A percentile compares a stretch with the other conserved stretches of the same genome.
Evolutionary conservation across 75 land plant species (phyloP).

Genomic region (Chamaecyparis obtusa): DNA sequence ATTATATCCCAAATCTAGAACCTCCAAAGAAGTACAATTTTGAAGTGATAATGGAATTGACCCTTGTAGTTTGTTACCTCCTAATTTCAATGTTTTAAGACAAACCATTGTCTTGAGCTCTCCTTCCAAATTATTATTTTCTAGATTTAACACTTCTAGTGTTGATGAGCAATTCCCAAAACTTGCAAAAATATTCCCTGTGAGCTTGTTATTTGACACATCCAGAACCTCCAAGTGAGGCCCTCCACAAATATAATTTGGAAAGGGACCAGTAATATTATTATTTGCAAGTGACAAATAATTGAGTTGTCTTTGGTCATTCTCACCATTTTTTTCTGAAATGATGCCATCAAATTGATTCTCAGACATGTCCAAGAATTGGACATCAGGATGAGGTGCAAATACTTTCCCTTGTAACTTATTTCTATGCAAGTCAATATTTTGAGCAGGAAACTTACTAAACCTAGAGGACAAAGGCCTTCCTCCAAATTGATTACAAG

Average conservation of each 20-base stretch:
- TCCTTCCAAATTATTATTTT: background rate
- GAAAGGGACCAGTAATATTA: background rate
- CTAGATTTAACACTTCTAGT: background rate
- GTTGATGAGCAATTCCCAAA: background rate
- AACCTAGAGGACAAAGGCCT: too few species aligned
- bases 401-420: too few species aligned
- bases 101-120: background rate
- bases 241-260: background rate
- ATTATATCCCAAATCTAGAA: background rate
- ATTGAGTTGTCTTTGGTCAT: background rate
- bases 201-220: background rate
- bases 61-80: background rate
- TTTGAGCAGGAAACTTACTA: too few species aligned
- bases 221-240: background rate
- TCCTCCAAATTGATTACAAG: too few species aligned
- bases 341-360: background rate
- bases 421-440: too few species aligned
- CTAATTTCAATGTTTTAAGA: background rate
- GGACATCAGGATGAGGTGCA: too few species aligned
- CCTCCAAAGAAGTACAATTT: background rate
- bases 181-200: background rate
- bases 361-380: background rate
- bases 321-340: too few species aligned
- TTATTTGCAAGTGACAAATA: too few species aligned
- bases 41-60: background rate